These are phyloP conservation scores for Salix viminalis DNA, from an alignment of 345 rosid genomes.

Conservation along the genomic window DNA sequence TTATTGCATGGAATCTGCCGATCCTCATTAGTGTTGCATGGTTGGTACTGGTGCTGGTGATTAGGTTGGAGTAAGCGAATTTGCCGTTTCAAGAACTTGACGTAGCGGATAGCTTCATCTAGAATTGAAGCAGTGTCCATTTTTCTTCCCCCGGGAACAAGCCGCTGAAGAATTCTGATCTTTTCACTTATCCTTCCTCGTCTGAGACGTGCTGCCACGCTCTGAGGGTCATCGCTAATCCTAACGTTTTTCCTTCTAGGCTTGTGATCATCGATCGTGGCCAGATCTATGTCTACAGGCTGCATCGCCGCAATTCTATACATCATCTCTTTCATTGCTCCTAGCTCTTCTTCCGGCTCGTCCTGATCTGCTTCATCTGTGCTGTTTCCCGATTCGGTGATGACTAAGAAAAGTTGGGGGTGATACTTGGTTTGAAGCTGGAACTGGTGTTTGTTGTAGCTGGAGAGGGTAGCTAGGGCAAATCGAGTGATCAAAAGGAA, in stretches of 20 bases:
- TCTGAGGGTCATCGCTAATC: slow-evolving; percentile 93
- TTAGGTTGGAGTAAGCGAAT: slow-evolving; percentile 63
- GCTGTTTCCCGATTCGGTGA: slow-evolving; percentile 17
- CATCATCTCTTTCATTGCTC: slow-evolving; percentile 97
- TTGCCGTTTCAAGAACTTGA: slow-evolving; percentile 88
- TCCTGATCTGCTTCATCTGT: slow-evolving; percentile 37
- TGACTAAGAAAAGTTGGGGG: slow-evolving; percentile 14
- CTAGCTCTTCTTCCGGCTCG: slow-evolving; percentile 68
- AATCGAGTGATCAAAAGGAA: slow-evolving; percentile 23
- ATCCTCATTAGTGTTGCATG: not conserved
- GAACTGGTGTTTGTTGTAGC: slow-evolving; percentile 5
- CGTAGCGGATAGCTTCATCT: slow-evolving; percentile 85
- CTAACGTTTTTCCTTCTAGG: slow-evolving; percentile 84
- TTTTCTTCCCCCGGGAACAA: slow-evolving; percentile 92
- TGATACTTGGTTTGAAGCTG: slow-evolving; percentile 7
- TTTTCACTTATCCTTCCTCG: slow-evolving; percentile 91
- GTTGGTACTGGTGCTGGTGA: slow-evolving; percentile 18
- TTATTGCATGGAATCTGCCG: slow-evolving; percentile 19
- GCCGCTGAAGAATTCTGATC: slow-evolving; percentile 81
- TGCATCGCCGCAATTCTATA: slow-evolving; percentile 94
- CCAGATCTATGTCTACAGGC: slow-evolving; percentile 88
- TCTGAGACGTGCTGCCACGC: slow-evolving; percentile 90
- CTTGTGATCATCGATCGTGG: slow-evolving; percentile 50
- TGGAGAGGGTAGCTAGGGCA: slow-evolving; percentile 31
- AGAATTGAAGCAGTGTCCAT: slow-evolving; percentile 98